These are phyloP conservation scores for Berberis vulgaris DNA, from an alignment of 164 flowering plant species.

Conservation along the genomic window DNA sequence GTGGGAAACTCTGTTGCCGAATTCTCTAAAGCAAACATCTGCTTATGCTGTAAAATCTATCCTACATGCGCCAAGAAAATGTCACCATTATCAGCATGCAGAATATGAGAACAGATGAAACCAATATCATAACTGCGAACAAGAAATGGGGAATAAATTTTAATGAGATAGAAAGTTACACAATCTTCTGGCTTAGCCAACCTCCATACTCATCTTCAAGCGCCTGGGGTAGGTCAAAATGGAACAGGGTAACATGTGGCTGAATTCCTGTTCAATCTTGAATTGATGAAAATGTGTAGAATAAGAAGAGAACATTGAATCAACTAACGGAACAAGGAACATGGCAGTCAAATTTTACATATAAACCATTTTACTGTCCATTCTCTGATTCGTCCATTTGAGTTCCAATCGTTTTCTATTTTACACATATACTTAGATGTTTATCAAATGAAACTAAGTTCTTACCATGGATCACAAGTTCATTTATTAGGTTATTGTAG, in stretches of 20 bases:
- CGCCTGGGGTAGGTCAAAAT: conserved; percentile 56
- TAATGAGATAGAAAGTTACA: conserved; percentile 22
- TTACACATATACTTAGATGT: no score
- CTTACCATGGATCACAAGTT: conserved; percentile 38
- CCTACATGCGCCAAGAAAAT: conserved; percentile 21
- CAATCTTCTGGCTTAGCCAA: conserved; percentile 48
- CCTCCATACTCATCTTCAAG: conserved; percentile 81
- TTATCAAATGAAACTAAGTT: neutral
- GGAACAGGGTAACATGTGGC: conserved; percentile 51
- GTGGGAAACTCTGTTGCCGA: conserved; percentile 57
- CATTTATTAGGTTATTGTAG: conserved; percentile 66
- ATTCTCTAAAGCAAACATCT: conserved; percentile 28
- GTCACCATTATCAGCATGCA: neutral
- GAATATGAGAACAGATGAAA: neutral
- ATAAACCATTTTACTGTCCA: neutral
- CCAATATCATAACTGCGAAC: no score
- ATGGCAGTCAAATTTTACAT: neutral
- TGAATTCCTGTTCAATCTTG: conserved; percentile 41
- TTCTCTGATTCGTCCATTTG: no score
- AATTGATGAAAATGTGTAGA: no score
- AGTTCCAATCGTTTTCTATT: no score
- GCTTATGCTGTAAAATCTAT: conserved; percentile 59
- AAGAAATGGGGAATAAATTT: no score
- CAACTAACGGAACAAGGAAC: neutral
- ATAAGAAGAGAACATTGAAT: neutral